Percentiles rank a stretch among this genome's conserved stretches.
Conservation (phyloP, 2,329 filamentous ascomycete genomes). For the Bipolaris cookei region DNA sequence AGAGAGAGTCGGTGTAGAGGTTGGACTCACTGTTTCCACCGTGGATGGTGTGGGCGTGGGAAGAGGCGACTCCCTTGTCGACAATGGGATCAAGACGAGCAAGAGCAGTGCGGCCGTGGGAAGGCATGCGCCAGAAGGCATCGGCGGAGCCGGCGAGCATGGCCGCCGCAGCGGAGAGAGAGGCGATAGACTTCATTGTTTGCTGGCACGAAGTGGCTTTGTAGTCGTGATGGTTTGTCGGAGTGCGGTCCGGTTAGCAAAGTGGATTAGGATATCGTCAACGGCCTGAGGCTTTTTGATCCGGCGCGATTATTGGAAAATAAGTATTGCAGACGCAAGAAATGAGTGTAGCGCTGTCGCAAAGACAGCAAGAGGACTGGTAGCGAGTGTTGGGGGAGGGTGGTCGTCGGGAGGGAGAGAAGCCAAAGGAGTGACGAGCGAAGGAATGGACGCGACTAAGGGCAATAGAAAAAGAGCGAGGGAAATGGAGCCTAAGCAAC, state of each 20-base stretch:
- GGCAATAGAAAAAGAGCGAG: constrained; percentile 33
- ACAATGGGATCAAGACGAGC: constrained; percentile 61
- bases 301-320: constrained; percentile 12
- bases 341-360: constrained; percentile 37
- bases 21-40: constrained; percentile 59
- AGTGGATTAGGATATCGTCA: not conserved
- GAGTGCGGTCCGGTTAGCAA: not conserved
- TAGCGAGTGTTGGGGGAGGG: constrained; percentile 33
- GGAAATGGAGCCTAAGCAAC: constrained; percentile 14
- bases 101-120: constrained; percentile 65
- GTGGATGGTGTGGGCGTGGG: constrained; percentile 44
- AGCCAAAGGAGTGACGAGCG: constrained; percentile 33
- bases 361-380: constrained; percentile 21
- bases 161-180: constrained; percentile 37
- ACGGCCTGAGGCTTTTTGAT: not conserved
- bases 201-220: not conserved
- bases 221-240: not conserved
- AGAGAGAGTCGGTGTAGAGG: constrained; percentile 42
- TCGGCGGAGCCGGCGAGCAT: constrained; percentile 56
- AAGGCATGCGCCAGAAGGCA: constrained; percentile 74
- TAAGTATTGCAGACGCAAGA: constrained; percentile 31
- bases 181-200: constrained; percentile 44
- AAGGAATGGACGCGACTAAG: constrained; percentile 37
- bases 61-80: constrained; percentile 35
- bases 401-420: not conserved